Conservation (phyloP, 768 basidiomycete species). For the Leccinum sublutescens region DNA sequence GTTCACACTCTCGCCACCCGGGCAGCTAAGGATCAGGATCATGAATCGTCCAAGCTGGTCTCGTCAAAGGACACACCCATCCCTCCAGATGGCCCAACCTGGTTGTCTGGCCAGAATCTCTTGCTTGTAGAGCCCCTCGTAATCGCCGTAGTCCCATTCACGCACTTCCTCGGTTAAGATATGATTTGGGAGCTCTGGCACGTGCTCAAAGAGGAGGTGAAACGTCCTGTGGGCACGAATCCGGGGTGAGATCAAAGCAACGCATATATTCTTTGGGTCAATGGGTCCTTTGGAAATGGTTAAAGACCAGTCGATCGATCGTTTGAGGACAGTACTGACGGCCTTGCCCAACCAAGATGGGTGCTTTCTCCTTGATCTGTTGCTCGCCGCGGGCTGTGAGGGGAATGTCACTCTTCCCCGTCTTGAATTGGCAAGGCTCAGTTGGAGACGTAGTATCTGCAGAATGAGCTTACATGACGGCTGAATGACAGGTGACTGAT, state of each 20-base stretch:
- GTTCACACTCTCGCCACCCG: slow-evolving; percentile 80
- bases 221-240: slow-evolving; percentile 84
- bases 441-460: background rate
- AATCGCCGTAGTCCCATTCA: slow-evolving; percentile 94
- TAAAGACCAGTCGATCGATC: background rate
- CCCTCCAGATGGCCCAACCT: slow-evolving; percentile 81
- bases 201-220: slow-evolving; percentile 66
- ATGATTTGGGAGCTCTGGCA: slow-evolving; percentile 48
- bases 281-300: slow-evolving; percentile 52
- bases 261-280: slow-evolving; percentile 74
- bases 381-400: slow-evolving; percentile 75
- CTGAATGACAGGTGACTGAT: slow-evolving; percentile 31
- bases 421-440: slow-evolving; percentile 45
- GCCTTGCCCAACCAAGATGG: slow-evolving; percentile 69
- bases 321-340: slow-evolving; percentile 47
- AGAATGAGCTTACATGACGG: slow-evolving; percentile 52
- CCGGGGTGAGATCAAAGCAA: slow-evolving; percentile 84
- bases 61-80: slow-evolving; percentile 52
- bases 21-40: slow-evolving; percentile 54
- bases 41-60: background rate
- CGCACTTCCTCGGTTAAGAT: slow-evolving; percentile 61
- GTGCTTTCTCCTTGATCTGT: slow-evolving; percentile 63
- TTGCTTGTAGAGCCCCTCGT: slow-evolving; percentile 78
- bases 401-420: slow-evolving; percentile 85
- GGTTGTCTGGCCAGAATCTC: slow-evolving; percentile 67